phyloP scores from a whole-genome alignment of 2,329 filamentous ascomycete genomes.

The Aureobasidium sp. region DNA sequence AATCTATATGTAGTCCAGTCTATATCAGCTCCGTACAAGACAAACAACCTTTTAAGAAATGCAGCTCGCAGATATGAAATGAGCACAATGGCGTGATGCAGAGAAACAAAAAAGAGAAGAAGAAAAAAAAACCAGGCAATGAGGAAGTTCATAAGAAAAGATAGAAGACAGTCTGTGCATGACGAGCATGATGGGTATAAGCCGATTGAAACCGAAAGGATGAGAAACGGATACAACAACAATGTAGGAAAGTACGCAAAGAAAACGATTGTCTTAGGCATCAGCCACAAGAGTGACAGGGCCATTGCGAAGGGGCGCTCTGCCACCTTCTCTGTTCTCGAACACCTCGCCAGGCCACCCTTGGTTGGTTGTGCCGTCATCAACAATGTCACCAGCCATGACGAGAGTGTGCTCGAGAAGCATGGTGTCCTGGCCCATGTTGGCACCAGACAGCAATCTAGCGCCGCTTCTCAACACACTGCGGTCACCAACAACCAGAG shows the following conservation, averaged over 20 bases:
- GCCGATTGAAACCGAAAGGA: background rate
- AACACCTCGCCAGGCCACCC: constrained; percentile 49
- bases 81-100: too few relatives aligned
- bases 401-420: constrained; percentile 53
- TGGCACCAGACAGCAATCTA: constrained; percentile 47
- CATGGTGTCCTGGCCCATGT: constrained; percentile 47
- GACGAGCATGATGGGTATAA: constrained; percentile 5
- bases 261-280: background rate
- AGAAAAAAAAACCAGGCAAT: background rate
- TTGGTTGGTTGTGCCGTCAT: constrained; percentile 45
- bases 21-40: too few relatives aligned
- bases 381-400: constrained; percentile 51
- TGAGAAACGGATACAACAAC: background rate
- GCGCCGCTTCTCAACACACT: constrained; percentile 48
- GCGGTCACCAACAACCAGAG: constrained; percentile 44
- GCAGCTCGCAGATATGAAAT: too few relatives aligned
- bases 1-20: too few relatives aligned
- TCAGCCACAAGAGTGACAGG: background rate
- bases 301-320: constrained; percentile 10
- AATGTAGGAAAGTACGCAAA: background rate
- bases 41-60: too few relatives aligned
- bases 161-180: background rate
- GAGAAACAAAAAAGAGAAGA: too few relatives aligned
- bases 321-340: background rate
- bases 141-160: background rate